These are phyloP conservation scores for Colletotrichum aenigma DNA, from an alignment of 2,329 filamentous ascomycete genomes.

Conservation along the genomic window DNA sequence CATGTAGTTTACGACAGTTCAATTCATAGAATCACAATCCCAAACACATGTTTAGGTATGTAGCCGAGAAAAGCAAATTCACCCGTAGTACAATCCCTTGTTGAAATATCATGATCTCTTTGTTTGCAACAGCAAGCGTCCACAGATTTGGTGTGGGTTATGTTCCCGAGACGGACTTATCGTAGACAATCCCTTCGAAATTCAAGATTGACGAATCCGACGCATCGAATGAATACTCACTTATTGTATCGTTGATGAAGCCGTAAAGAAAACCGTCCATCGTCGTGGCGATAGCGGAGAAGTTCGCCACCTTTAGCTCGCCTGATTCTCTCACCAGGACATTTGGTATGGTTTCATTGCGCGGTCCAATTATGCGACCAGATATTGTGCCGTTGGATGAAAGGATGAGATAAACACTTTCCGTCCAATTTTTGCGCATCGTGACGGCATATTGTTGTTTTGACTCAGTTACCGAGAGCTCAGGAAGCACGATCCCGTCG, in stretches of 20 bases:
- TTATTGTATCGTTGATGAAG: not conserved
- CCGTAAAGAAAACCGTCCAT: not conserved
- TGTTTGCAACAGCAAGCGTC: not conserved
- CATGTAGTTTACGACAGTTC: no score
- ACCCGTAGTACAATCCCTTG: rapidly evolving
- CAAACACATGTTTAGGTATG: not conserved
- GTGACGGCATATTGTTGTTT: not conserved
- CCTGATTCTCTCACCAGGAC: not conserved
- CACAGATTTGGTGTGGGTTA: not conserved
- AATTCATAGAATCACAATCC: rapidly evolving
- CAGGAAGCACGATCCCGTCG: not conserved
- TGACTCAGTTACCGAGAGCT: not conserved
- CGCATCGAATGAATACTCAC: not conserved
- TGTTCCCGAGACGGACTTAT: not conserved
- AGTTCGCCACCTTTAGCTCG: not conserved
- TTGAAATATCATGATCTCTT: not conserved
- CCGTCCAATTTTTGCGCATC: not conserved
- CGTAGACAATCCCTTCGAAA: not conserved
- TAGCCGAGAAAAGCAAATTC: not conserved
- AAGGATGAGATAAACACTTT: not conserved
- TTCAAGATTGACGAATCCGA: not conserved
- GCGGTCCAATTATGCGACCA: not conserved
- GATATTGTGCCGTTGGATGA: not conserved
- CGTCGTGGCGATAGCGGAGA: not conserved
- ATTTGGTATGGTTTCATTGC: not conserved